These are phyloP conservation scores for Immersiporthe knoxdaviesiana DNA, from an alignment of 2,329 filamentous ascomycete species.

Conservation along the genomic window DNA sequence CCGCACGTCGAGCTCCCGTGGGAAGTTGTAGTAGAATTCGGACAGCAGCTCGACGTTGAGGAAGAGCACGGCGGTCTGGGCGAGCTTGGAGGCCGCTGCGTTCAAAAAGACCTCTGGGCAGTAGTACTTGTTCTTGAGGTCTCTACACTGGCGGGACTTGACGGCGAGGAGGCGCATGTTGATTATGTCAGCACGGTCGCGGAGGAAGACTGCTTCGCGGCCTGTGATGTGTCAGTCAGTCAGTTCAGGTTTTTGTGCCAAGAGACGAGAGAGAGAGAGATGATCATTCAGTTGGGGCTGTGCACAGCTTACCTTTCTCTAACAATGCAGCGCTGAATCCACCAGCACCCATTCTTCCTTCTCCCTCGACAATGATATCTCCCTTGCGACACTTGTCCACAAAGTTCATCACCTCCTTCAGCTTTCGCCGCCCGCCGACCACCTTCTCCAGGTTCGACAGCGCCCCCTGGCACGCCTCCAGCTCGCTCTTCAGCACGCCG, in stretches of 20 bases:
- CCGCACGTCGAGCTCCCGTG: conserved; percentile 83
- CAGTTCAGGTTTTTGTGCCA: conserved; percentile 11
- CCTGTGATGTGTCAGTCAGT: conserved; percentile 59
- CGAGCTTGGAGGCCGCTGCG: conserved; percentile 91
- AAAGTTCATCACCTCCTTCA: conserved; percentile 87
- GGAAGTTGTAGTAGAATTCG: conserved; percentile 98
- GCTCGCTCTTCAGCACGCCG: conserved; percentile 81
- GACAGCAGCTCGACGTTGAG: conserved; percentile 94
- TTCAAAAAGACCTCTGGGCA: conserved; percentile 98
- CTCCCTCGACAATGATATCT: conserved; percentile 81
- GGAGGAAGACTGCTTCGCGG: conserved; percentile 90
- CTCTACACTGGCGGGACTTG: conserved; percentile 87
- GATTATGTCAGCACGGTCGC: conserved; percentile 86
- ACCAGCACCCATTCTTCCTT: conserved; percentile 82
- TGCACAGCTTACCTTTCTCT: conserved; percentile 66
- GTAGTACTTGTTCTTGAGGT: conserved; percentile 87
- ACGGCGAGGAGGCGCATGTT: conserved; percentile 87
- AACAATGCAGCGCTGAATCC: conserved; percentile 89
- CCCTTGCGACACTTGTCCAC: conserved; percentile 89
- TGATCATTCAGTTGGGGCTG: neutral
- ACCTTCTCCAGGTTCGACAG: conserved; percentile 73
- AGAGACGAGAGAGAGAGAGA: too few species aligned
- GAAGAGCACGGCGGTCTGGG: conserved; percentile 93
- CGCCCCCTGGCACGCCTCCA: conserved; percentile 81
- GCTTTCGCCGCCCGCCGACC: conserved; percentile 81